Base-by-base conservation (phyloP, 192 early-diverging fungal genomes). In the Coemansia sp. region DNA sequence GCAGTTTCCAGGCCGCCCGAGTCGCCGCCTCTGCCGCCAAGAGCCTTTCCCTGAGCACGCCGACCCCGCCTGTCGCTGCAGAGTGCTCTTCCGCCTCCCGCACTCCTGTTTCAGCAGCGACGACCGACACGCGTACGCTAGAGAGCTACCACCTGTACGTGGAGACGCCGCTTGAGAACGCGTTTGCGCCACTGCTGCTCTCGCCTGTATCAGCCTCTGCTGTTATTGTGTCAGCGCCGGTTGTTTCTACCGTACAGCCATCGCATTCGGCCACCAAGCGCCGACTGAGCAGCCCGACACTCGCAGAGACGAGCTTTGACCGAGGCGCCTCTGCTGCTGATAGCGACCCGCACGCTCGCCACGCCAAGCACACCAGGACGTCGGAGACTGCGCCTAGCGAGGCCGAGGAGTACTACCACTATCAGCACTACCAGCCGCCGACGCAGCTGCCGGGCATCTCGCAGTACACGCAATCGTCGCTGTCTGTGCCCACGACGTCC, bases 101-200 rank as follows among this genome's bases (percentile, higher is more conserved):
- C 39, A 33, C 57, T 26, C 26, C 52, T 13, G 45, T 48, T 23
- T 60, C 43, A 20, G 45, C 66, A 6, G 52, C 53, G 20, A 61
- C 53, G 2, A 43, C 75, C 11, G 65, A 68, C 21, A 72, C 75
- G 31, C 66, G 74, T 13, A 68, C 74, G 8, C 48, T 73, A 25
- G 64, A 56, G 45, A 73, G 67, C 72, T 75, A 76, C 58, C 74
- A 76, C 25, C 26, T 82, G 67, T 76, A 82, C 79, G 73, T 82
- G 6, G 73, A 72, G 52, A 75, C 79, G 0, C 74, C 70, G 35
- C 59, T 59, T 9, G 79, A 82, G 39, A 69, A 75, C 74, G 62
- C 70, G 3, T 64, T 66, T 50, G 39, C 66, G 16, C 69, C 69
- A 35, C 63, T 69, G 14, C 52, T 55, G 14, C 52, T 55, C 52